Evolutionary conservation across 805 yeast species (phyloP).

Genomic region (Nematodospora valgi): DNA sequence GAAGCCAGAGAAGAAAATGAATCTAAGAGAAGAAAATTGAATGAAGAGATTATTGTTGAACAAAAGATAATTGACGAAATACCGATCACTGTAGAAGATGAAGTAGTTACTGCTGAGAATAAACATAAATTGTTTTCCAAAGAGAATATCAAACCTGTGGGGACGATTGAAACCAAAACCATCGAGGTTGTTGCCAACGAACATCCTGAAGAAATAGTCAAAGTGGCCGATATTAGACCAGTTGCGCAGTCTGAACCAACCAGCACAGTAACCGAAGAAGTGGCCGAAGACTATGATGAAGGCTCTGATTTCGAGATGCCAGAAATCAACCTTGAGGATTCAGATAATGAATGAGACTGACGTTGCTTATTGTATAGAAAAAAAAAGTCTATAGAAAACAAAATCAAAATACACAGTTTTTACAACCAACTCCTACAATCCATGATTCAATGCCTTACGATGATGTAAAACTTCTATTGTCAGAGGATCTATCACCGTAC

Average conservation of each 20-base stretch:
- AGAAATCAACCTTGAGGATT: conserved; percentile 40
- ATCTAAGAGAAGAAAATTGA: conserved; percentile 17
- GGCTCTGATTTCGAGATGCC: conserved; percentile 54
- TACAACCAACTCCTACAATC: background rate
- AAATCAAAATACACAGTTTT: background rate
- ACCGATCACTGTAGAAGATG: background rate
- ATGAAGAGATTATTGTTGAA: conserved; percentile 2
- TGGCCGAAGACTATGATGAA: conserved; percentile 23
- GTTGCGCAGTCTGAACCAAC: background rate
- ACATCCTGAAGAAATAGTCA: conserved; percentile 2
- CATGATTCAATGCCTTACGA: conserved; percentile 6
- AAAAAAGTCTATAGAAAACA: background rate
- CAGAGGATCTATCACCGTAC: conserved; percentile 50
- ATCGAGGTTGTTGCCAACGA: background rate
- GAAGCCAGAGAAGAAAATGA: conserved; percentile 22
- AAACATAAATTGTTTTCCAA: conserved; percentile 5
- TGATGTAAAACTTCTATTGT: conserved; percentile 21
- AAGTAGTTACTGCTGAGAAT: conserved; percentile 1
- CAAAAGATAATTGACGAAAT: background rate
- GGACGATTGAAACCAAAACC: conserved; percentile 9
- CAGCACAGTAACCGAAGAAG: background rate
- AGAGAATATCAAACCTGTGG: conserved; percentile 6
- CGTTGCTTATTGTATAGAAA: background rate
- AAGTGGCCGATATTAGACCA: conserved; percentile 2
- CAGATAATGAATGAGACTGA: conserved; percentile 29